Evolutionary conservation across 2,329 filamentous ascomycete species (phyloP).

Genomic region (Rutstroemia sp.): DNA sequence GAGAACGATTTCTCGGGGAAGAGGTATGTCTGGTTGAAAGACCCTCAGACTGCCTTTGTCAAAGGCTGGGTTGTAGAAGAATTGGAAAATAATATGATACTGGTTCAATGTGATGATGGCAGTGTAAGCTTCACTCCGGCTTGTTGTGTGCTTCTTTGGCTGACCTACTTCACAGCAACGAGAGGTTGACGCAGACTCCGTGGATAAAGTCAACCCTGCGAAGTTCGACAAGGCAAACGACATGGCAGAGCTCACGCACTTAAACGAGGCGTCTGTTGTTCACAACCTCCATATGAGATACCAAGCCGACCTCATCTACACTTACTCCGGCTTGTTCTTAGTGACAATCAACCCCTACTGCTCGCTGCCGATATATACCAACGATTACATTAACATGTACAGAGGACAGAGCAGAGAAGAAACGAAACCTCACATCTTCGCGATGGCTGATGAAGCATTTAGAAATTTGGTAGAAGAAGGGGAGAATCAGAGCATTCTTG

Average conservation of each 20-base stretch:
- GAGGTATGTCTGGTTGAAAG: conserved; percentile 94
- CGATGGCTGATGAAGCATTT: conserved; percentile 95
- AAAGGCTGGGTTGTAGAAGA: conserved; percentile 90
- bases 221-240: conserved; percentile 99
- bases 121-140: conserved; percentile 48
- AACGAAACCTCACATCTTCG: conserved; percentile 94
- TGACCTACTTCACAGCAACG: conserved; percentile 56
- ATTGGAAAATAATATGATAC: conserved; percentile 55
- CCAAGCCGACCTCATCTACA: conserved; percentile 94
- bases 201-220: conserved; percentile 98
- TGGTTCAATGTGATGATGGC: conserved; percentile 92
- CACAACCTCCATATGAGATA: conserved; percentile 95
- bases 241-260: conserved; percentile 96
- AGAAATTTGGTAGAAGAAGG: conserved; percentile 92
- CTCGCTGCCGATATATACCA: conserved; percentile 86
- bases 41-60: conserved; percentile 80
- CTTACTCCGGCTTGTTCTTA: conserved; percentile 93
- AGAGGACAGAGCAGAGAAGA: conserved; percentile 86
- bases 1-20: conserved; percentile 99
- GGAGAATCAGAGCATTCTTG: conserved; percentile 92
- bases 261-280: conserved; percentile 96
- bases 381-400: conserved; percentile 98
- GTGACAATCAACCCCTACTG: conserved; percentile 98
- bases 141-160: neutral
- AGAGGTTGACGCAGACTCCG: conserved; percentile 75